Base-by-base conservation (phyloP, 305 asterid species). In the Fraxinus xanthoxyloides region DNA sequence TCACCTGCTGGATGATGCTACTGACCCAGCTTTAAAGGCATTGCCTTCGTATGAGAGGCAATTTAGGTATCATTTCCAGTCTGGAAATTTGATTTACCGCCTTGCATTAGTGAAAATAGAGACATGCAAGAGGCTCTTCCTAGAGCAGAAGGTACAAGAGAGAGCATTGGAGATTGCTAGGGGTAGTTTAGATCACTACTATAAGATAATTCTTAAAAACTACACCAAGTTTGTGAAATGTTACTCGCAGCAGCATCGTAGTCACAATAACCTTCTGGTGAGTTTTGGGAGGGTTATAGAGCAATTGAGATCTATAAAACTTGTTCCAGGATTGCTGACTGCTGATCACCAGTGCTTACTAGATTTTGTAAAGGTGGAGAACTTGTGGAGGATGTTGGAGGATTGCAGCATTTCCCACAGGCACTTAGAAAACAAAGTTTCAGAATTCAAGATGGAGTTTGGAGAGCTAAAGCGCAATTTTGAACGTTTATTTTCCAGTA, bases 1-100 rank as follows among this genome's bases (percentile, higher is more conserved):
- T 15, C 97, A 94, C 74, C 95, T 95, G 21, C 76, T 95, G 75
- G 99, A 95, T 82, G 92, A 95, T 82, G 97, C 95, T 63, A 82
- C 96, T 0, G 99, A 95, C 84, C 99, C 99, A 24, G 99, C 99
- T 0, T 70, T 94, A 26, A 94, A 93, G 85, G 98, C 97, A 24
- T 84, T 94, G 87, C 95, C 98, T 81, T 91, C 97, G 3, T 95
- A 95, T 9, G 98, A 93, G 89, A 94, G 95, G 82, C 98, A 93
- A 73, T 95, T 95, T 83, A 87, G 97, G 85, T 89, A 94, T 87
- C 99, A 95, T 78, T 94, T 89, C 88, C 97, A 93, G 81, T 83
- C 85, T 31, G 99, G 97, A n/a, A 88, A 88, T 75, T 94, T 93
- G 69, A 90, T 94, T 79, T 95, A 91, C 84, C 87, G 85, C 51